Base-by-base conservation (phyloP, 2,329 filamentous ascomycete genomes). In the Cercospora berteroae region DNA sequence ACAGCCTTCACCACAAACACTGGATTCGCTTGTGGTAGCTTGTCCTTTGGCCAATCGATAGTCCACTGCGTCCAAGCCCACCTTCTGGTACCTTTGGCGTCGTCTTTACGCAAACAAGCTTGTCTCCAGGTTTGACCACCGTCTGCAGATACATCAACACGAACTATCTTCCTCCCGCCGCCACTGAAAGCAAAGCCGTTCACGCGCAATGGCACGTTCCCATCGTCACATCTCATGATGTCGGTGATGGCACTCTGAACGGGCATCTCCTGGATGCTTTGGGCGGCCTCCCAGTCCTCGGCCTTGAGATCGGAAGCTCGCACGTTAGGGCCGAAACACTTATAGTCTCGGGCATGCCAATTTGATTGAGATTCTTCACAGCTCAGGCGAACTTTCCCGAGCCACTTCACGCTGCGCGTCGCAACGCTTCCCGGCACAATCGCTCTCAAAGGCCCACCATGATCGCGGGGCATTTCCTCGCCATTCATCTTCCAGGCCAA, bases 401-500 rank as follows among this genome's bases (percentile, higher is more conserved):
- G 80, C 87, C 87, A 89, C 74, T 89, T 89, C 66, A 86, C 83
- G 67, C 83, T 86, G n/a, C 87, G 77, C 0, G 88, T 89, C 0
- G 89, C 89, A 66, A 91, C 90, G 70, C 90, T 90, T 10, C 77
- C 77, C 4, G 88, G 81, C 0, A 90, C 88, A 0, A 91, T 83
- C 0, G 84, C 81, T 5, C 89, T 83, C 0, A 91, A 78, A 0
- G 89, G 89, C 25, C 82, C 88, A 0, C 89, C 89, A 67, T 91
- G 89, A 67, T 90, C 90, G 10, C 81, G 83, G 0, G 89, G 89
- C 0, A 91, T 80, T 0, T 83, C 82, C 68, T 89, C 80, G 5
- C 86, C 88, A 70, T 91, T 91, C 89, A 91, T 91, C 73, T 90
- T 87, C 88, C 88, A 91, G 0, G 86, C 87, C 0, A 91, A 81